Percentiles rank a stretch among this genome's conserved stretches.
phyloP scores from a whole-genome alignment of 2,329 filamentous ascomycete species.

The Diaporthe citriasiana region DNA sequence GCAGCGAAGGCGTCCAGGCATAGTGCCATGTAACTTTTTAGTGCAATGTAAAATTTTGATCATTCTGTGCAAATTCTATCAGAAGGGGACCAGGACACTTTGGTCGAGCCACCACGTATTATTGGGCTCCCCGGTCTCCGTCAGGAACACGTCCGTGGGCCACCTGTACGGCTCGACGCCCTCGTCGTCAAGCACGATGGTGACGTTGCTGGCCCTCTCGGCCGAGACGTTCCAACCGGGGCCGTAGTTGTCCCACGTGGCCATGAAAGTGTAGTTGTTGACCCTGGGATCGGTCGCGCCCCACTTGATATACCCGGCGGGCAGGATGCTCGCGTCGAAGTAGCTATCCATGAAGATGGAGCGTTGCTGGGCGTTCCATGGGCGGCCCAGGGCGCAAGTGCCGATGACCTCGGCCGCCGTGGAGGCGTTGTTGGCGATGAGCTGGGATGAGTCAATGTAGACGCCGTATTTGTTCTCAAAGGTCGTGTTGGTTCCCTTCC shows the following conservation, averaged over 20 bases:
- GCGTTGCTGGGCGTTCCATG: slow-evolving; percentile 72
- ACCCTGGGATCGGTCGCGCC: slow-evolving; percentile 54
- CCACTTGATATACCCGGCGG: slow-evolving; percentile 70
- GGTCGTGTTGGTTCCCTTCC: slow-evolving; percentile 77
- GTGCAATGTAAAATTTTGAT: too few relatives aligned
- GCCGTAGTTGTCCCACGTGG: slow-evolving; percentile 66
- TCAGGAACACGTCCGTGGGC: slow-evolving; percentile 46
- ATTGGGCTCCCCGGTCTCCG: slow-evolving; percentile 39
- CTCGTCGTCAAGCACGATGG: slow-evolving; percentile 59
- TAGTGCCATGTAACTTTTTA: background rate
- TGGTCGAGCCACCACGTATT: slow-evolving; percentile 45
- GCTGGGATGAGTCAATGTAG: slow-evolving; percentile 70
- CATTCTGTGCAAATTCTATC: slow-evolving; percentile 12
- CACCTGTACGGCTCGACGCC: slow-evolving; percentile 49
- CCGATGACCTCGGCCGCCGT: slow-evolving; percentile 55
- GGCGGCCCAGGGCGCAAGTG: slow-evolving; percentile 71
- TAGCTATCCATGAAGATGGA: slow-evolving; percentile 69
- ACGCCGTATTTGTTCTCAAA: slow-evolving; percentile 77
- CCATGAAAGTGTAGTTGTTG: slow-evolving; percentile 67
- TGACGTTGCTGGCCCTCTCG: slow-evolving; percentile 56
- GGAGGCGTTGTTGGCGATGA: slow-evolving; percentile 67
- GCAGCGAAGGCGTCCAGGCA: slow-evolving; percentile 1
- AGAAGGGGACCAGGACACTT: slow-evolving; percentile 43
- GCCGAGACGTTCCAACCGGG: slow-evolving; percentile 68
- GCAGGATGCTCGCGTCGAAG: slow-evolving; percentile 65